These are phyloP conservation scores for Lyophyllum shimeji DNA, from an alignment of 768 basidiomycete genomes.

Conservation along the genomic window DNA sequence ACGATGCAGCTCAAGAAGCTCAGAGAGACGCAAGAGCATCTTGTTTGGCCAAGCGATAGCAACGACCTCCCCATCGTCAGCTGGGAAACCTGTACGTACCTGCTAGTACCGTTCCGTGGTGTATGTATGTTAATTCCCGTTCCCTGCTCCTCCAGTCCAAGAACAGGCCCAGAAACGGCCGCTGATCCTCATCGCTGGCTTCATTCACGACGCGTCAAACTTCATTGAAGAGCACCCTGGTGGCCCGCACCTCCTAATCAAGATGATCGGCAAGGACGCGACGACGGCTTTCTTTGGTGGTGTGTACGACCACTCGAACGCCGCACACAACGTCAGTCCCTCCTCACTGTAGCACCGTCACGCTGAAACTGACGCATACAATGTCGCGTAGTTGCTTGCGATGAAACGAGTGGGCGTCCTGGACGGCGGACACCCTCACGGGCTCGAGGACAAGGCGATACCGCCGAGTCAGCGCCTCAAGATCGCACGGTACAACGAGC, in stretches of 20 bases:
- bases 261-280: conserved; percentile 87
- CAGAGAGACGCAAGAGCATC: conserved; percentile 69
- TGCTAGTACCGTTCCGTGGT: background rate
- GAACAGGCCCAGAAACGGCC: conserved; percentile 79
- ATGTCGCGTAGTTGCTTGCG: conserved; percentile 43
- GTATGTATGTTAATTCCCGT: conserved; percentile 2
- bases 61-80: conserved; percentile 77
- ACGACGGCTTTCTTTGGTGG: conserved; percentile 95
- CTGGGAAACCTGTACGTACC: conserved; percentile 79
- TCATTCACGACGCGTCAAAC: conserved; percentile 85
- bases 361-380: background rate
- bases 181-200: conserved; percentile 83
- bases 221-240: conserved; percentile 94
- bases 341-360: background rate
- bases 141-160: conserved; percentile 49
- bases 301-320: conserved; percentile 87
- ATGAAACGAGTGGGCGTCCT: conserved; percentile 69
- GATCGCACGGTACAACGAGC: conserved; percentile 64
- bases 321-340: conserved; percentile 72
- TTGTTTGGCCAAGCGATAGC: conserved; percentile 78
- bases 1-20: conserved; percentile 94
- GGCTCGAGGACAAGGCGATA: conserved; percentile 58
- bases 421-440: conserved; percentile 59
- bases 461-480: conserved; percentile 74
- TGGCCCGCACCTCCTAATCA: conserved; percentile 79